A percentile compares a stretch with the other conserved stretches of the same genome.
Conservation (phyloP, 495 filamentous ascomycete species). For the Pseudomonodictys pantanalensis region DNA sequence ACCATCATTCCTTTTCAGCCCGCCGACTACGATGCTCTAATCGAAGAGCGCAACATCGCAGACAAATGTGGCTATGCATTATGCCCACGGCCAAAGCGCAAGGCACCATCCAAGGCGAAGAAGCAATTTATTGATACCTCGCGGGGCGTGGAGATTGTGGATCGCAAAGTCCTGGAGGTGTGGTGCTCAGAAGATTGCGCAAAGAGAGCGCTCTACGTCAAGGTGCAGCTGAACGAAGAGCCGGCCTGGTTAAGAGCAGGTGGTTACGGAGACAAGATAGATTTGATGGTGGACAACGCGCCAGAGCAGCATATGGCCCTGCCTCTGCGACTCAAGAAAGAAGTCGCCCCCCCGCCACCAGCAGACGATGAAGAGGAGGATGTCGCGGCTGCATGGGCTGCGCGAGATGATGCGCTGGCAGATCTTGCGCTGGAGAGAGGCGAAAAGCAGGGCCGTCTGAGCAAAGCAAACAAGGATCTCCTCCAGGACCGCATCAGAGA, state of each 20-base stretch:
- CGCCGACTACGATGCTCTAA: conserved; percentile 77
- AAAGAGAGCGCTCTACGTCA: conserved; percentile 73
- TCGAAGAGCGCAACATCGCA: conserved; percentile 81
- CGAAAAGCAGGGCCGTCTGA: conserved; percentile 35
- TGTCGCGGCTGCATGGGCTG: conserved; percentile 32
- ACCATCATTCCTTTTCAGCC: conserved; percentile 72
- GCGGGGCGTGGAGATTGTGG: conserved; percentile 55
- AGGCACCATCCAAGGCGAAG: conserved; percentile 45
- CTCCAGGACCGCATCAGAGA: conserved; percentile 23
- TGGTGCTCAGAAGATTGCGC: conserved; percentile 87
- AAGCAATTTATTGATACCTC: conserved; percentile 52
- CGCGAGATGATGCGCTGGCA: conserved; percentile 28
- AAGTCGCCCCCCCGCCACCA: conserved; percentile 12
- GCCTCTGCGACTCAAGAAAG: conserved; percentile 22
- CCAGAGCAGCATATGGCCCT: conserved; percentile 20
- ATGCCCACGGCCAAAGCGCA: conserved; percentile 59
- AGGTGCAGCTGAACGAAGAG: conserved; percentile 76
- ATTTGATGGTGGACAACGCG: conserved; percentile 35
- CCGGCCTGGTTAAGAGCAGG: conserved; percentile 67
- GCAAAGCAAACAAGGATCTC: conserved; percentile 24
- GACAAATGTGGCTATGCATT: conserved; percentile 77
- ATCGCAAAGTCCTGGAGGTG: conserved; percentile 68
- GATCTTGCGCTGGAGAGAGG: conserved; percentile 57
- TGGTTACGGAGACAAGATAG: conserved; percentile 25
- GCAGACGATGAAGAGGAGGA: conserved; percentile 34